Evolutionary conservation across 1,284 basidiomycete genomes (phyloP).

Genomic region (Mrakiaceae sp.): DNA sequence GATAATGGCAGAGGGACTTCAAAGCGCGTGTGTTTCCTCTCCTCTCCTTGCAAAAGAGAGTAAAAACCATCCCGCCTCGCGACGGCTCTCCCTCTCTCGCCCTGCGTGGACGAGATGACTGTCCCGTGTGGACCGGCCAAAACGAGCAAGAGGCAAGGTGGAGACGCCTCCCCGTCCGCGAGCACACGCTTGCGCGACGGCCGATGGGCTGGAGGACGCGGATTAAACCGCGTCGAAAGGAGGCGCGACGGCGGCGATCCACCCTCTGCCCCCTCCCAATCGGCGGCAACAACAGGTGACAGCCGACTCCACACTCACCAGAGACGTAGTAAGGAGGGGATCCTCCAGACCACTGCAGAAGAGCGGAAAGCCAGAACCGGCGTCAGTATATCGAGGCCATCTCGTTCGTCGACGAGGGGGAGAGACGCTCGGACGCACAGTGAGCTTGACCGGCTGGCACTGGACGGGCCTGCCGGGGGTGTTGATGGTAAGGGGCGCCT

Average conservation of each 20-base stretch:
- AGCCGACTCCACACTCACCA: neutral
- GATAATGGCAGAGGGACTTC: no score
- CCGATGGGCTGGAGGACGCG: neutral
- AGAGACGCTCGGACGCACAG: neutral
- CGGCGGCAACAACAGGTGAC: neutral
- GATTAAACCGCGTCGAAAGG: neutral
- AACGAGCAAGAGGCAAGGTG: no score
- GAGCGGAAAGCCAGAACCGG: neutral
- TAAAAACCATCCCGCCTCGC: no score
- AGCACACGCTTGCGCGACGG: constrained; percentile 52
- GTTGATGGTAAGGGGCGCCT: constrained; percentile 4
- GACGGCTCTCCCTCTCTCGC: no score
- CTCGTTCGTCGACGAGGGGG: neutral
- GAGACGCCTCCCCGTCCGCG: no score
- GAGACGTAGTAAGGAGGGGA: neutral
- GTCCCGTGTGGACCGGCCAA: no score
- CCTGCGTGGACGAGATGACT: no score
- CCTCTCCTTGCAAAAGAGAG: constrained; percentile 50
- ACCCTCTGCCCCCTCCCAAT: neutral
- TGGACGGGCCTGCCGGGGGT: neutral
- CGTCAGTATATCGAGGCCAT: neutral
- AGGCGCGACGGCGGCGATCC: neutral
- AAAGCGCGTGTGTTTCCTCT: no score
- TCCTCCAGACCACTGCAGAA: neutral
- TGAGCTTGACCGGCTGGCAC: constrained; percentile 2